Base-by-base conservation (phyloP, 2,329 filamentous ascomycete species). In the Drechslera avenae region DNA sequence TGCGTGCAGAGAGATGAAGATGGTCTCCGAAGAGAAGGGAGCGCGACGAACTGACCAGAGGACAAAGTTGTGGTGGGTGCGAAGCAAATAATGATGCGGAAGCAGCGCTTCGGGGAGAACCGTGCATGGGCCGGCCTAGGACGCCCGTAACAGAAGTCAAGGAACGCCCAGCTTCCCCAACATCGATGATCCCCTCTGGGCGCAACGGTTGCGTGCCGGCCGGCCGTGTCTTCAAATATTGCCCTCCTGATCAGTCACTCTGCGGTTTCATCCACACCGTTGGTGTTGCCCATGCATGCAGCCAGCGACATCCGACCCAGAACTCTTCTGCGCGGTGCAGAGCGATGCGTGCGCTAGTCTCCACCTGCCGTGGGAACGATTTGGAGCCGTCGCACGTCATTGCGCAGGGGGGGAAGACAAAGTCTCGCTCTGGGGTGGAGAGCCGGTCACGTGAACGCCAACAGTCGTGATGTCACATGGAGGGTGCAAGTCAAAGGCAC, bases 1-100 rank as follows among this genome's bases (percentile, higher is more conserved):
- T 40, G 17, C 14, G 55, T 55, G 55, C 50, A 39, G 37, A 35
- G 42, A 55, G 56, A 57, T 56, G 56, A 45, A 35, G 47, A 46
- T 46, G 40, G 31, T 43, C 31, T 45, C 44, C 32, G 52, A 31
- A 26, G 13, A 33, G 17, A 31, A 46, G 30, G 37, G 17, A 26
- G 42, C 41, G 46, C 42, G 47, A 30, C n/a, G 39, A 40, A 33
- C 23, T 46, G 46, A 30, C 18, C 10, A 37, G 49, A 30, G 48
- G 34, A 44, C 37, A 28, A 17, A 13, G 26, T 31, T 23, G 30
- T 43, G 45, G 34, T 37, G 49, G 39, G 52, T 43, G 40, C 49
- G 26, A 28, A 8, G 48, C 48, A 49, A 53, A 54, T 50, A 55
- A 49, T 42, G 40, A 52, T 55, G 36, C 46, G 35, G 46, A 35